These are phyloP conservation scores for Jamesozyma jinghongensis DNA, from an alignment of 805 yeast genomes.

Conservation along the genomic window DNA sequence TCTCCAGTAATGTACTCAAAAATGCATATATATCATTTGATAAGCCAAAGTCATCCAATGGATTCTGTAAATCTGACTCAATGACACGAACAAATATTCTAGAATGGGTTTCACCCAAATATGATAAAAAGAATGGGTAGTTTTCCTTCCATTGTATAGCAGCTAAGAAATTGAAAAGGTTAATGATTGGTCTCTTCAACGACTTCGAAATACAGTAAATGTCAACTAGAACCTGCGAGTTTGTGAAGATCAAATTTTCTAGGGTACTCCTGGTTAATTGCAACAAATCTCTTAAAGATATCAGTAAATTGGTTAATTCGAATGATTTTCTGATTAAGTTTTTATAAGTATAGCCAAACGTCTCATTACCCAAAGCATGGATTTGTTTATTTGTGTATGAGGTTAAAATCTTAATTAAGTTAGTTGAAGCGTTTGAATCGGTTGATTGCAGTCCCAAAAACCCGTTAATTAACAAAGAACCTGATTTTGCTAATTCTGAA, in stretches of 20 bases:
- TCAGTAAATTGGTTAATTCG: conserved; percentile 46
- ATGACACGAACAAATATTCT: conserved; percentile 51
- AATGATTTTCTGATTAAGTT: conserved; percentile 44
- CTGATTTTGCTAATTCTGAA: conserved; percentile 41
- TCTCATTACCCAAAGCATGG: conserved; percentile 29
- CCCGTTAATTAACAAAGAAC: conserved; percentile 41
- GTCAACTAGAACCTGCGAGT: conserved; percentile 47
- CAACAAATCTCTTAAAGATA: conserved; percentile 46
- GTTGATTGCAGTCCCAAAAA: conserved; percentile 47
- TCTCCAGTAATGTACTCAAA: conserved; percentile 57
- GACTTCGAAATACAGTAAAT: conserved; percentile 39
- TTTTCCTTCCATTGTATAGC: conserved; percentile 47
- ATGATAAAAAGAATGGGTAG: conserved; percentile 74
- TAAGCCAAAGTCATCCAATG: conserved; percentile 43
- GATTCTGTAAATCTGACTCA: conserved; percentile 48
- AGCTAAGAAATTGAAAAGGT: conserved; percentile 49
- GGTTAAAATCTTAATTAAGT: conserved; percentile 14
- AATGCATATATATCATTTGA: conserved; percentile 53
- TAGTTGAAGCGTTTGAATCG: conserved; percentile 35
- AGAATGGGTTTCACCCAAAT: conserved; percentile 60
- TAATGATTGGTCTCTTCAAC: conserved; percentile 44
- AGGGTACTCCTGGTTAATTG: conserved; percentile 49
- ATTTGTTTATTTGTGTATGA: conserved; percentile 12
- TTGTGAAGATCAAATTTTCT: conserved; percentile 50
- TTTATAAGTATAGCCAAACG: conserved; percentile 12